Evolutionary conservation across 495 filamentous ascomycete genomes (phyloP).

Genomic region (Pyrenula aspistea): DNA sequence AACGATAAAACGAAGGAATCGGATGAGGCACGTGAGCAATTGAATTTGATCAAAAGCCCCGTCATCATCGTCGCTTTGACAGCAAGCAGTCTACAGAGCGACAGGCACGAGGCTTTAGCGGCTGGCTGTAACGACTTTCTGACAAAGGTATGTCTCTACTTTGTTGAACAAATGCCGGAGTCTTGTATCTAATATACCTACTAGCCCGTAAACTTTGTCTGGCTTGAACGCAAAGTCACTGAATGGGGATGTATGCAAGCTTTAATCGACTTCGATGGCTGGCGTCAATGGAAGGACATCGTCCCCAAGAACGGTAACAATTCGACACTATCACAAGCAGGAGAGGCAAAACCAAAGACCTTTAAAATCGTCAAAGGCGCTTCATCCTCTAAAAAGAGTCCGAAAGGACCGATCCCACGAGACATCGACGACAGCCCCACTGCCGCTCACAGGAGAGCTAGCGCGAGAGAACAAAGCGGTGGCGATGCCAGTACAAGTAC

Average conservation of each 20-base stretch:
- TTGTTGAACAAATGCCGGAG: not conserved
- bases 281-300: conserved; percentile 93
- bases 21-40: conserved; percentile 54
- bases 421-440: not conserved
- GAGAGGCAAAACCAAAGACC: not conserved
- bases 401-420: not conserved
- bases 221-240: conserved; percentile 93
- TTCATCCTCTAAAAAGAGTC: not conserved
- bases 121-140: conserved; percentile 98
- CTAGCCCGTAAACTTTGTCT: conserved; percentile 93
- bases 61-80: conserved; percentile 98
- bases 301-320: conserved; percentile 16
- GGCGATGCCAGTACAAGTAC: not conserved
- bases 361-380: not conserved
- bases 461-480: not conserved
- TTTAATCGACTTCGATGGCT: conserved; percentile 95
- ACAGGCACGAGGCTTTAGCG: conserved; percentile 86
- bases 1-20: conserved; percentile 29
- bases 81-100: conserved; percentile 82
- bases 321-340: not conserved
- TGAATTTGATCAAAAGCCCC: conserved; percentile 78
- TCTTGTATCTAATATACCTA: conserved; percentile 6
- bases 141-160: conserved; percentile 60
- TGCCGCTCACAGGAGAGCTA: not conserved
- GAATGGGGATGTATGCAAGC: conserved; percentile 99